Conservation (phyloP, 305 asterid species). For the Fraxinus floribunda region DNA sequence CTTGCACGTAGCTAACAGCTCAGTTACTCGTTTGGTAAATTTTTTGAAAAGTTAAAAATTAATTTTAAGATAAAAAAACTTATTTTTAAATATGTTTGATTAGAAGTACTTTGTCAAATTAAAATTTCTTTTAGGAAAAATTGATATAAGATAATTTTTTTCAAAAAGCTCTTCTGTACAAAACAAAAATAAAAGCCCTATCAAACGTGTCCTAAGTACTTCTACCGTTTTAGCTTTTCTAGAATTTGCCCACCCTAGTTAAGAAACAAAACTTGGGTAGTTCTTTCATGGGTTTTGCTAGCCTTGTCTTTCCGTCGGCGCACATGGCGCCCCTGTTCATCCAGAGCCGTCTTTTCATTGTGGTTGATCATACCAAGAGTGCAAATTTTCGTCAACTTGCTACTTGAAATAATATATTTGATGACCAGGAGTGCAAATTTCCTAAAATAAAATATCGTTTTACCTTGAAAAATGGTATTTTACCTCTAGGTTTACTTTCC, state of each 20-base stretch:
- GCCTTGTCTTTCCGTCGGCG: no score
- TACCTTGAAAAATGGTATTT: not conserved
- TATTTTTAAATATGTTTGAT: not conserved
- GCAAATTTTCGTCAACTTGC: no score
- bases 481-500: not conserved
- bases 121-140: no score
- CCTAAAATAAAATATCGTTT: not conserved
- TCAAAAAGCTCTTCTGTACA: no score
- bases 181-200: not conserved
- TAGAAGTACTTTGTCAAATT: no score
- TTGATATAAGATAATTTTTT: no score
- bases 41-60: not conserved
- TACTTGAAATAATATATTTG: not conserved
- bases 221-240: not conserved
- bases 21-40: not conserved
- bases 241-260: not conserved
- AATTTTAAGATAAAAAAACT: not conserved
- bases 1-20: not conserved
- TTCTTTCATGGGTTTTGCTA: no score
- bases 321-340: no score
- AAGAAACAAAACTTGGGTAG: not conserved
- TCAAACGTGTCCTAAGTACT: no score
- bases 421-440: not conserved
- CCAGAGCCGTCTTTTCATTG: no score
- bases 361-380: no score